A percentile compares a stretch with the other conserved stretches of the same genome.
phyloP scores from a whole-genome alignment of 169 alveolate genomes.

The Hepatocystis sp. region DNA sequence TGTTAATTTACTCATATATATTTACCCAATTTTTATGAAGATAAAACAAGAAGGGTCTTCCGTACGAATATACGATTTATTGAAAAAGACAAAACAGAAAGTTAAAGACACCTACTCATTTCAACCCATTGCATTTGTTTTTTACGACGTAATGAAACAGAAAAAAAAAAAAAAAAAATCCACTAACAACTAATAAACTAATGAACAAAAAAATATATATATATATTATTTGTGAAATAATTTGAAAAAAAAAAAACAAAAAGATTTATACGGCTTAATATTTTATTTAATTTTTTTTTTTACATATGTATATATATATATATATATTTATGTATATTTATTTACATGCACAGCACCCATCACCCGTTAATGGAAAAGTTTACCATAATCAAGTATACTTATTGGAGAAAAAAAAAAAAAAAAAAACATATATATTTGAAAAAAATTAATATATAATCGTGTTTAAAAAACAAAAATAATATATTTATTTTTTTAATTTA shows the following conservation, averaged over 20 bases:
- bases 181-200: too few species aligned
- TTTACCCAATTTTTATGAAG: slow-evolving; percentile 69
- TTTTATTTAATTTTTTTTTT: too few species aligned
- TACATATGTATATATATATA: too few species aligned
- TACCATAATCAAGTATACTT: slow-evolving; percentile 50
- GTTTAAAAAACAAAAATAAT: background rate
- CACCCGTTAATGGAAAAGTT: slow-evolving; percentile 71
- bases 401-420: background rate
- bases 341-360: slow-evolving; percentile 68
- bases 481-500: slow-evolving; percentile 10
- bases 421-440: background rate
- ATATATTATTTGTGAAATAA: too few species aligned
- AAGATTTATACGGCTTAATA: too few species aligned
- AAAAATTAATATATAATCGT: background rate
- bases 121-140: slow-evolving; percentile 84
- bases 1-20: too few species aligned
- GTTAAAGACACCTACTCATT: slow-evolving; percentile 79
- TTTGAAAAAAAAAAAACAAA: too few species aligned
- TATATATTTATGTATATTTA: background rate
- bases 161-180: background rate
- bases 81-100: slow-evolving; percentile 77
- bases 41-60: slow-evolving; percentile 84
- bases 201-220: too few species aligned
- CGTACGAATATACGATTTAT: slow-evolving; percentile 78
- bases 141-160: slow-evolving; percentile 84